Conservation (phyloP, 1,139 yeast species). For the Kurtzmaniella natalensis region DNA sequence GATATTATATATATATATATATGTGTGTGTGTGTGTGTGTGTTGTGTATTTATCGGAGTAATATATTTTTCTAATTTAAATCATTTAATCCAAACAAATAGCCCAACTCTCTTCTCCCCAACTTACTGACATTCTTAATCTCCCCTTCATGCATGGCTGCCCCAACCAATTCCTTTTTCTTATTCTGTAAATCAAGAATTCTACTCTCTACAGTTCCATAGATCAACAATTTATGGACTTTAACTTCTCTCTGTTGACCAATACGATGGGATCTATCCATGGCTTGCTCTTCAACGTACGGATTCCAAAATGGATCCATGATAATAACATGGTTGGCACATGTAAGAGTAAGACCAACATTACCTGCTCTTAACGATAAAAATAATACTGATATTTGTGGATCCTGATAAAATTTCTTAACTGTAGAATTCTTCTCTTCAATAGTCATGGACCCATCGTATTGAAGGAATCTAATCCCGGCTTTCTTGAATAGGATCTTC, state of each 20-base stretch:
- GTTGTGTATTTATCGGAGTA: too few species aligned
- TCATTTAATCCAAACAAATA: conserved; percentile 69
- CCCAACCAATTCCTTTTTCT: conserved; percentile 71
- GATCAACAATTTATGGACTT: conserved; percentile 66
- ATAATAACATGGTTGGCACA: conserved; percentile 90
- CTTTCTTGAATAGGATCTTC: conserved; percentile 48
- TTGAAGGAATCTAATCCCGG: conserved; percentile 49
- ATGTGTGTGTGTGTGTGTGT: too few species aligned
- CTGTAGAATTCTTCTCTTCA: conserved; percentile 55
- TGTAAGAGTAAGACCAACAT: conserved; percentile 86
- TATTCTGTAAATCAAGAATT: conserved; percentile 68
- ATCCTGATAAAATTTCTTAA: conserved; percentile 60
- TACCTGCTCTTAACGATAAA: conserved; percentile 84
- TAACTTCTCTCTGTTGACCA: conserved; percentile 77
- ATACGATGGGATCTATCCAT: conserved; percentile 93
- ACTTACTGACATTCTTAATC: conserved; percentile 56
- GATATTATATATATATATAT: too few species aligned
- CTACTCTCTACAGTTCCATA: conserved; percentile 78
- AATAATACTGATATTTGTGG: conserved; percentile 51
- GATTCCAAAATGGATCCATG: conserved; percentile 96
- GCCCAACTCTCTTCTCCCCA: conserved; percentile 70
- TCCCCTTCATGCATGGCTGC: conserved; percentile 74
- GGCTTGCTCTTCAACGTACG: conserved; percentile 93
- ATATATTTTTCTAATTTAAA: conserved; percentile 11
- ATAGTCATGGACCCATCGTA: conserved; percentile 84